phyloP scores from a whole-genome alignment of 2,329 filamentous ascomycete genomes.

The Escovopsis sp. region DNA sequence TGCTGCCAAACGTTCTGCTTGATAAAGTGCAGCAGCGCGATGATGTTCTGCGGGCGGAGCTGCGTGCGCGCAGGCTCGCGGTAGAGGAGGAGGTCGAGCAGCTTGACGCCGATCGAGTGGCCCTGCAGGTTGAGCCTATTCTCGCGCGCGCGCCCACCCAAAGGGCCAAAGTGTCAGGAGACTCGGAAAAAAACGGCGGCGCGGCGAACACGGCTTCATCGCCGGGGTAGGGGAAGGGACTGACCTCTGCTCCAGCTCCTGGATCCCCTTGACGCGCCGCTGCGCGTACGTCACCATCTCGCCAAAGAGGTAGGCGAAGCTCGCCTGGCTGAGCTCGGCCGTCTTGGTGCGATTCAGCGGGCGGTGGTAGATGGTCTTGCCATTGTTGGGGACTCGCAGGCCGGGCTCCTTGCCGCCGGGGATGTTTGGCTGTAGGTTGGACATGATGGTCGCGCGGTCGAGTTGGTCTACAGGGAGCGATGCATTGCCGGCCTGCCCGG shows the following conservation, averaged over 20 bases:
- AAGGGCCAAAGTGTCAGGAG: background rate
- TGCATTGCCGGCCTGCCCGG: constrained; percentile 2
- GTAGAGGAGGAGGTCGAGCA: constrained; percentile 89
- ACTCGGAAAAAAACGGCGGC: no score
- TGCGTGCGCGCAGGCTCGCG: constrained; percentile 57
- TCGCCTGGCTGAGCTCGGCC: constrained; percentile 78
- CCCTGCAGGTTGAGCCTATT: constrained; percentile 74
- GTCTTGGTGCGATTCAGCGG: constrained; percentile 83
- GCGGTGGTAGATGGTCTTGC: constrained; percentile 96
- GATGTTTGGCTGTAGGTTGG: constrained; percentile 34
- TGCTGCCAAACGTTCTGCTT: constrained; percentile 85
- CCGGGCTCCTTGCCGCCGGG: constrained; percentile 38
- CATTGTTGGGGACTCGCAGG: constrained; percentile 77
- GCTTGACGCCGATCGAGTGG: constrained; percentile 83
- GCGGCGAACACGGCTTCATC: no score
- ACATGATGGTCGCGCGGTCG: constrained; percentile 28
- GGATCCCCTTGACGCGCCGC: constrained; percentile 75
- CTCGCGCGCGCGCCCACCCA: background rate
- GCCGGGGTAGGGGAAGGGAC: constrained; percentile 8
- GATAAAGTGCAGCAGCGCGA: constrained; percentile 87
- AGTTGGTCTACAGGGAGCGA: background rate
- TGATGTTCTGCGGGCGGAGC: constrained; percentile 71
- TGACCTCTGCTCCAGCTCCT: constrained; percentile 83
- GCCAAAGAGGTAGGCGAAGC: constrained; percentile 90
- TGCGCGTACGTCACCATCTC: constrained; percentile 97